phyloP scores from a whole-genome alignment of 2,329 filamentous ascomycete genomes.

The Fusarium devonianum region DNA sequence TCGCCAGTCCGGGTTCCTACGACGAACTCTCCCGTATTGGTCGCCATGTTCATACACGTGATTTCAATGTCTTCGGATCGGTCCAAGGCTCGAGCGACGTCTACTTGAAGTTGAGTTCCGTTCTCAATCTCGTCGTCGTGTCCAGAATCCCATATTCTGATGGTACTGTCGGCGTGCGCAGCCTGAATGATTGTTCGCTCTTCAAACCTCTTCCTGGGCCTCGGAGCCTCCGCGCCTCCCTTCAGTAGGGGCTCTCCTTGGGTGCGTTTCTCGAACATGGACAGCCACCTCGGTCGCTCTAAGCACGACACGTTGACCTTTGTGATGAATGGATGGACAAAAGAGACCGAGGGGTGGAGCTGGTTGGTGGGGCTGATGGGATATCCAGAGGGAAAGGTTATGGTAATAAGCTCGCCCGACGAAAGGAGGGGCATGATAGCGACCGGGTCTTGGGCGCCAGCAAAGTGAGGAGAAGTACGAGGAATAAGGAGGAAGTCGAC shows the following conservation, averaged over 20 bases:
- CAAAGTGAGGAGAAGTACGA: constrained; percentile 82
- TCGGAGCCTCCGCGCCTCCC: constrained; percentile 77
- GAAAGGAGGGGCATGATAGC: constrained; percentile 80
- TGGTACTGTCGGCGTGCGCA: constrained; percentile 87
- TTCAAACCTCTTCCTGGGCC: constrained; percentile 78
- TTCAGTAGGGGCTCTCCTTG: constrained; percentile 79
- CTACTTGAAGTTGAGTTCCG: constrained; percentile 78
- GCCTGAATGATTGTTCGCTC: constrained; percentile 84
- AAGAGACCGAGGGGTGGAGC: constrained; percentile 83
- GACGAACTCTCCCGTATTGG: constrained; percentile 83
- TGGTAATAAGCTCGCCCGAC: constrained; percentile 86
- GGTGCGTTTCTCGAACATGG: constrained; percentile 83
- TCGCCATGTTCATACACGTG: constrained; percentile 79
- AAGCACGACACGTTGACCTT: constrained; percentile 75
- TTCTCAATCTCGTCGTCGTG: constrained; percentile 96
- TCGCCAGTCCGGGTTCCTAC: constrained; percentile 86
- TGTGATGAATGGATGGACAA: constrained; percentile 89
- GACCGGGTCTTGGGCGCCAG: constrained; percentile 87
- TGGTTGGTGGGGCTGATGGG: constrained; percentile 93
- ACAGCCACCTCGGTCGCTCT: constrained; percentile 83
- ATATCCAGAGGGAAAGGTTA: constrained; percentile 92
- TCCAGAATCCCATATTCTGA: constrained; percentile 93
- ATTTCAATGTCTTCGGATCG: constrained; percentile 81
- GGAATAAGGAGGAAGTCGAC: constrained; percentile 85
- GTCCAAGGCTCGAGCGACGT: constrained; percentile 82